Evolutionary conservation across 2,329 filamentous ascomycete genomes (phyloP), one percentile per base, ranked within the genome.

Genomic region (Drechslerella dactyloides): DNA sequence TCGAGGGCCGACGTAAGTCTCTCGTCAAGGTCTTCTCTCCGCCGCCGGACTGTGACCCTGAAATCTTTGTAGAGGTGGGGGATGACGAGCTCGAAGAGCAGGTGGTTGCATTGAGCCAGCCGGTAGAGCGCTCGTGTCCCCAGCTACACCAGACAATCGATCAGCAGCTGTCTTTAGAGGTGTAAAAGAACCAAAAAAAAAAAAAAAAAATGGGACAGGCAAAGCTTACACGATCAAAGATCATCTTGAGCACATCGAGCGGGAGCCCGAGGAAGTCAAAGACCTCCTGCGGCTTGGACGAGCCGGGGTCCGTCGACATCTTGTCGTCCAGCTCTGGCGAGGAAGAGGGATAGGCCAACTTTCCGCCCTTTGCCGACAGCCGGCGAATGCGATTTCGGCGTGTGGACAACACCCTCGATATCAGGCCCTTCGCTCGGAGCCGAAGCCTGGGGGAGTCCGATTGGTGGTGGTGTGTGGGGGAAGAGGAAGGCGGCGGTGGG

Each of bases 61-160:
- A 73, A 73, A 46, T 73, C 69, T 30, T 73, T 73, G 52, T 73
- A 73, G 27, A 73, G 69, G 15, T 73, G 69, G 3, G 69, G 69
- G 15, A 73, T 73, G n/a, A 73, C 69, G 7, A 73, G 69, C 52
- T 73, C 69, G 60, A 73, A 73, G 6, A 73, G 69, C 17, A 73
- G 52, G 35, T 73, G 69, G 21, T 73, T 73, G 48, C 62, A 68
- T 44, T 73, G 69, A 15, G 69, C 69, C n/a, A 73, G 69, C 11
- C 69, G 61, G 50, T 66, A 73, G 4, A 73, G 56, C 15, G 69
- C 69, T 35, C 69, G 58, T 35, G 69, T 73, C 30, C 69, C 69
- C 23, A 73, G 48, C 69, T 73, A 40, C 62, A 30, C 19, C 21
- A 17, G 24, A 6, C 19, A 17, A 15, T 56, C 24, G 19, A 7